Base-by-base conservation (phyloP, 2,329 filamentous ascomycete species). In the Fusarium keratoplasticum region DNA sequence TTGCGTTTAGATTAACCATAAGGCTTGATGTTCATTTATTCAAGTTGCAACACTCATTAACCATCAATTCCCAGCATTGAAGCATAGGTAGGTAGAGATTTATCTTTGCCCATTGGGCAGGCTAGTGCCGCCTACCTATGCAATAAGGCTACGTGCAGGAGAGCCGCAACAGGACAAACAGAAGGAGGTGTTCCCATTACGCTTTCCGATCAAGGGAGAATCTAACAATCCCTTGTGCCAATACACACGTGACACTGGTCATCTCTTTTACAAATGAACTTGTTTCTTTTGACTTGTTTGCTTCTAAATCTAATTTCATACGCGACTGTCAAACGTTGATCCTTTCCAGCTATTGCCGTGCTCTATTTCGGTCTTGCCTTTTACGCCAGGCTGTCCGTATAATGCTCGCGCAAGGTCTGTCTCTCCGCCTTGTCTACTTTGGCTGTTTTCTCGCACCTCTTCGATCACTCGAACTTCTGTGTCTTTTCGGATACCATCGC, bases 331-430 rank as follows among this genome's bases (percentile, higher is more conserved):
- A 40, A 54, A 33, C 55, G n/a, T 20, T 31, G 29, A 22, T 18
- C 31, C 60, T 35, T 55, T 25, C 29, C 57, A 60, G 14, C 29
- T 44, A 11, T 29, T 54, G 5, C 62, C 69, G 5, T 27, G 36
- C 25, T 70, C 59, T 29, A 69, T 64, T 11, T 64, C 63, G 4
- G 63, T 54, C 25, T 33, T 50, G 11, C 59, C 67, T n/a, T 29
- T 54, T 13, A 72, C 63, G 9, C 70, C 70, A 14, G 63, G 63
- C 18, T 70, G 67, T 10, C 67, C 70, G 18, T 70, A 72, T n/a
- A 66, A 14, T 2, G 54, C 69, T 44, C 44, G 52, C 16, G 59
- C 38, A 22, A 70, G 20, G 33, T 70, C 55, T 16, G 40, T 47
- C 52, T 64, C 62, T 13, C 36, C 47, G 1, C 33, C 38, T 52